phyloP scores from a whole-genome alignment of 164 flowering plant genomes.

The Liquidambar formosana region DNA sequence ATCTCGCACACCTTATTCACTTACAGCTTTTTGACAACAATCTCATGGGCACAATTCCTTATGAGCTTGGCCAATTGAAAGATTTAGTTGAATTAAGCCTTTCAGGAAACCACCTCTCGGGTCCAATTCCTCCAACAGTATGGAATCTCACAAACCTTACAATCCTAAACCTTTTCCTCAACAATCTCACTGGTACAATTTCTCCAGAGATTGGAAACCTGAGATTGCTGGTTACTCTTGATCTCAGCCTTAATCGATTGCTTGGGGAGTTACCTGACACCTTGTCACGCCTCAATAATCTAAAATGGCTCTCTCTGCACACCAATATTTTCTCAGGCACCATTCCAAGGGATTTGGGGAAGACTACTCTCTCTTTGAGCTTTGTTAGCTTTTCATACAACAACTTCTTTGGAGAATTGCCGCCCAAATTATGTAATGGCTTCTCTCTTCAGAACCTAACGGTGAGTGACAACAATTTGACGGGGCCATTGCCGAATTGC shows the following conservation, averaged over 20 bases:
- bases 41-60: too few species aligned
- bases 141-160: conserved; percentile 29
- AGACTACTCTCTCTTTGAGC: too few species aligned
- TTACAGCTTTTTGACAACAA: too few species aligned
- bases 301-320: conserved; percentile 15
- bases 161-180: conserved; percentile 23
- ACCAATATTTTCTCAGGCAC: conserved; percentile 36
- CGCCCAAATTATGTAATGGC: too few species aligned
- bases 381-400: conserved; percentile 27
- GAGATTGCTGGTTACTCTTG: too few species aligned
- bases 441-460: conserved; percentile 13
- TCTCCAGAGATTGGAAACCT: too few species aligned
- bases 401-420: conserved; percentile 25
- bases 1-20: too few species aligned
- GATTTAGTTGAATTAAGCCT: conserved; percentile 37
- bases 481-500: too few species aligned
- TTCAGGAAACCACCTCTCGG: conserved; percentile 54
- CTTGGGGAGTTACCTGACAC: conserved; percentile 39
- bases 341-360: conserved; percentile 32
- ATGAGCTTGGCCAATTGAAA: conserved; percentile 35
- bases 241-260: conserved; percentile 32
- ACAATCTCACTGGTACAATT: conserved; percentile 36
- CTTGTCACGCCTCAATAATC: too few species aligned
- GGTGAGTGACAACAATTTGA: too few species aligned
- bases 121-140: conserved; percentile 31